Conservation (phyloP, 345 rosid genomes). For the Rhodamnia argentea region DNA sequence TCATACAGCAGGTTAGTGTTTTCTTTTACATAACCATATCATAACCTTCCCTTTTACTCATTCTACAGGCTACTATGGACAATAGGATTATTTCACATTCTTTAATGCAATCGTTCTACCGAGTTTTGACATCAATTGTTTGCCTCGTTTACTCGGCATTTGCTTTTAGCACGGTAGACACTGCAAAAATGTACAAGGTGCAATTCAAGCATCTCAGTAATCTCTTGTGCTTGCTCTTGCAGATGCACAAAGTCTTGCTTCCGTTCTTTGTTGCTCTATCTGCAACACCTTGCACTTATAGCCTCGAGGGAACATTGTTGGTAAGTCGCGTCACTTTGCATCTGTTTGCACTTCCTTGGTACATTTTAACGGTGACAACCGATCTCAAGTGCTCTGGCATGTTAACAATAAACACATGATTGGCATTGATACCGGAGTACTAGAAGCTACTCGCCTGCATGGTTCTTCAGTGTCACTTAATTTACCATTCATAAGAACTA, state of each 20-base stretch:
- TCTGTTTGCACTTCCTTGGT: background rate
- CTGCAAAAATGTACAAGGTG: background rate
- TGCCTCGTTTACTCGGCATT: background rate
- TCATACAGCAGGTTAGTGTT: constrained; percentile 29
- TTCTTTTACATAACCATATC: background rate
- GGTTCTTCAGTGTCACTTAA: background rate
- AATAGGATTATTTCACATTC: background rate
- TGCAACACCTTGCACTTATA: constrained; percentile 34
- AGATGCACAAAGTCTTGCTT: constrained; percentile 39
- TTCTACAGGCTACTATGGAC: background rate
- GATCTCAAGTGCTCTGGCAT: background rate
- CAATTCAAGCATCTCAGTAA: background rate
- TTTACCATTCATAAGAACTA: background rate
- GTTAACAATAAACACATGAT: background rate
- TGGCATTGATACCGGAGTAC: background rate
- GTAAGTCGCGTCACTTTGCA: constrained; percentile 10
- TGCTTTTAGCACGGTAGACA: background rate
- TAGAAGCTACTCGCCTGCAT: background rate
- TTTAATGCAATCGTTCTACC: background rate
- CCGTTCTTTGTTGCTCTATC: constrained; percentile 28
- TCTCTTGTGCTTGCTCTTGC: background rate
- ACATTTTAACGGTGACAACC: background rate
- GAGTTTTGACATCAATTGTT: background rate
- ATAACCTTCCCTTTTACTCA: background rate
- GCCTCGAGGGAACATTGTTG: constrained; percentile 47